Conservation (phyloP, 176 grass and related monocot genomes). For the Tuctoria greenei region DNA sequence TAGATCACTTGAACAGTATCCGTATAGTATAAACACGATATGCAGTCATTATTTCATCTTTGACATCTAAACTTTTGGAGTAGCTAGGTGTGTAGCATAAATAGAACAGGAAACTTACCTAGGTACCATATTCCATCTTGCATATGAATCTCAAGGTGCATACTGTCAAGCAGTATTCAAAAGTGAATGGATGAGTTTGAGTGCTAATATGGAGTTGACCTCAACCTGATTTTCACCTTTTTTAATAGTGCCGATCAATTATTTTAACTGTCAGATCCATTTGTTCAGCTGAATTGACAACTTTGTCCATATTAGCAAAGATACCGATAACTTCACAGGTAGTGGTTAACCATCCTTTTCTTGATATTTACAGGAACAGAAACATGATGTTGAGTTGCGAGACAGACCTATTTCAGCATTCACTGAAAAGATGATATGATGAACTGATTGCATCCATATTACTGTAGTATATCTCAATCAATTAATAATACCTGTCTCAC, state of each 20-base stretch:
- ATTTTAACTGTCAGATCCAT: slow-evolving; percentile 6
- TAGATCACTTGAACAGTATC: slow-evolving; percentile 3
- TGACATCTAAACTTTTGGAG: slow-evolving; percentile 22
- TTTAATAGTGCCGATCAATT: not conserved
- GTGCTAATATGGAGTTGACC: not conserved
- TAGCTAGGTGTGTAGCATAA: slow-evolving; percentile 8
- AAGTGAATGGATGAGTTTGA: not conserved
- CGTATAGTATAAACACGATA: not conserved
- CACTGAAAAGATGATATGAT: slow-evolving; percentile 30
- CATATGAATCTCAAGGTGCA: slow-evolving; percentile 6
- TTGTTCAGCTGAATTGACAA: slow-evolving; percentile 16
- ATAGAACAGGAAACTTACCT: not conserved
- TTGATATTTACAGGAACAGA: slow-evolving; percentile 42
- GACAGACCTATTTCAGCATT: slow-evolving; percentile 11
- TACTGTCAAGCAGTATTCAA: not conserved
- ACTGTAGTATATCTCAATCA: slow-evolving; percentile 24
- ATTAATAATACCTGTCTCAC: not conserved
- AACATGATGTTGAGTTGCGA: slow-evolving; percentile 1
- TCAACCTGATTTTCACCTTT: slow-evolving; percentile 18
- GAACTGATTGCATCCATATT: slow-evolving; percentile 1
- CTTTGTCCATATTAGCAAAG: slow-evolving; percentile 16
- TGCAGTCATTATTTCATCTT: slow-evolving; percentile 30
- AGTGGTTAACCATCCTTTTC: slow-evolving; percentile 43
- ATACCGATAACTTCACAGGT: slow-evolving; percentile 12
- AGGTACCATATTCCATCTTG: not conserved